phyloP scores from a whole-genome alignment of 176 grass and related monocot genomes.

The Rhynchospora breviuscula region DNA sequence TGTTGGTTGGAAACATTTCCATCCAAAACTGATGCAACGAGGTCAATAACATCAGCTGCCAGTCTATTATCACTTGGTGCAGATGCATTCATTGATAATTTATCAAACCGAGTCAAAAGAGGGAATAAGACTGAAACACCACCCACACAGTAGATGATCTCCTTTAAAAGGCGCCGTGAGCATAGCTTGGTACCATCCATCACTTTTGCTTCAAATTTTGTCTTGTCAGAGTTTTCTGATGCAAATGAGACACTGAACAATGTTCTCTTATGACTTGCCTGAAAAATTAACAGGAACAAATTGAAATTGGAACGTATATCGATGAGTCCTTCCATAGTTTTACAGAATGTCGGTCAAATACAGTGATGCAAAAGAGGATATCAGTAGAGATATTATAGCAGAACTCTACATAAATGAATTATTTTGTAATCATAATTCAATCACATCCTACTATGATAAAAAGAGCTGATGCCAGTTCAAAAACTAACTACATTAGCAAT shows the following conservation, averaged over 20 bases:
- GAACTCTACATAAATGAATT: slow-evolving; percentile 16
- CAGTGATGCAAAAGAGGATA: neutral
- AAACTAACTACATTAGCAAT: neutral
- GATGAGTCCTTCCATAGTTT: neutral
- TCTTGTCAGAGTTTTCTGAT: slow-evolving; percentile 70
- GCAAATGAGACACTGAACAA: slow-evolving; percentile 85
- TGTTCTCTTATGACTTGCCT: slow-evolving; percentile 68
- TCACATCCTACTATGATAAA: neutral
- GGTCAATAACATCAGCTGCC: slow-evolving; percentile 79
- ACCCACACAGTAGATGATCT: slow-evolving; percentile 98
- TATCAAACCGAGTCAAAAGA: slow-evolving; percentile 84
- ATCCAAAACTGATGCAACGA: slow-evolving; percentile 94
- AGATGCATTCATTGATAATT: slow-evolving; percentile 41
- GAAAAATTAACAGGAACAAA: slow-evolving; percentile 34
- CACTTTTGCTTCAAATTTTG: slow-evolving; percentile 65
- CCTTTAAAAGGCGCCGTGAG: slow-evolving; percentile 70
- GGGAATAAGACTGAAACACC: slow-evolving; percentile 97
- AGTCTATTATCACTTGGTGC: slow-evolving; percentile 35
- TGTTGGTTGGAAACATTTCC: slow-evolving; percentile 95
- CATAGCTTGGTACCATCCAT: slow-evolving; percentile 87
- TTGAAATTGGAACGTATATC: slow-evolving; percentile 8
- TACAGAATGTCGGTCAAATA: neutral
- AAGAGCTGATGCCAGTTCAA: neutral
- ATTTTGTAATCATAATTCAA: neutral
- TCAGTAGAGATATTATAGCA: slow-evolving; percentile 12